These are phyloP conservation scores for Penicillium sp. DNA, from an alignment of 2,329 filamentous ascomycete genomes.

Conservation along the genomic window DNA sequence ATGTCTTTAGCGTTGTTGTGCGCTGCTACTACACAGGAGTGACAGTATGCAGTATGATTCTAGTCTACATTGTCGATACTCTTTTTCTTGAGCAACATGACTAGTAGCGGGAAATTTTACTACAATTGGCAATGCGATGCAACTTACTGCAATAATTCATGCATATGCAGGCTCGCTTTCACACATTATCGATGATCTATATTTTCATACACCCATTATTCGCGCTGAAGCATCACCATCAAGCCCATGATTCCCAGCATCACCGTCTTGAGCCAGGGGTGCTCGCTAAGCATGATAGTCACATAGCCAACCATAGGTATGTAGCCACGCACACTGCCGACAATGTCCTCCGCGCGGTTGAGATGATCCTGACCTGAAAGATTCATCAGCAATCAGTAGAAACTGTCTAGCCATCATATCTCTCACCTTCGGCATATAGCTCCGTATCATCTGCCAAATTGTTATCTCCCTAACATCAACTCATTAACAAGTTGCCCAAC, in stretches of 20 bases:
- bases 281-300: slow-evolving; percentile 89
- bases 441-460: slow-evolving; percentile 92
- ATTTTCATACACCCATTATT: slow-evolving; percentile 50
- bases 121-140: neutral
- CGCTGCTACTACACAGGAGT: no score
- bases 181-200: neutral
- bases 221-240: slow-evolving; percentile 85
- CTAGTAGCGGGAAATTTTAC: neutral
- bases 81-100: no score
- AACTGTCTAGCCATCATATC: neutral
- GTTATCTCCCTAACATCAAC: slow-evolving; percentile 67
- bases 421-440: slow-evolving; percentile 48
- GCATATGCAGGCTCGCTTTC: neutral
- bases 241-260: slow-evolving; percentile 94
- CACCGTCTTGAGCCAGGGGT: slow-evolving; percentile 94
- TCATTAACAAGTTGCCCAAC: neutral
- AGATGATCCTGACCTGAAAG: slow-evolving; percentile 75
- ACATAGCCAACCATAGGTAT: slow-evolving; percentile 95
- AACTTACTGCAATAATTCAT: neutral
- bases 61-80: no score
- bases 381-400: neutral
- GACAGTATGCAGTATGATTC: no score
- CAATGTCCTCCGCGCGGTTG: slow-evolving; percentile 75
- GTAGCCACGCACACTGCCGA: slow-evolving; percentile 87
- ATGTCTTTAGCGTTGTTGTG: neutral